These are phyloP conservation scores for Exophiala calicioides DNA, from an alignment of 2,329 filamentous ascomycete genomes.

Conservation along the genomic window DNA sequence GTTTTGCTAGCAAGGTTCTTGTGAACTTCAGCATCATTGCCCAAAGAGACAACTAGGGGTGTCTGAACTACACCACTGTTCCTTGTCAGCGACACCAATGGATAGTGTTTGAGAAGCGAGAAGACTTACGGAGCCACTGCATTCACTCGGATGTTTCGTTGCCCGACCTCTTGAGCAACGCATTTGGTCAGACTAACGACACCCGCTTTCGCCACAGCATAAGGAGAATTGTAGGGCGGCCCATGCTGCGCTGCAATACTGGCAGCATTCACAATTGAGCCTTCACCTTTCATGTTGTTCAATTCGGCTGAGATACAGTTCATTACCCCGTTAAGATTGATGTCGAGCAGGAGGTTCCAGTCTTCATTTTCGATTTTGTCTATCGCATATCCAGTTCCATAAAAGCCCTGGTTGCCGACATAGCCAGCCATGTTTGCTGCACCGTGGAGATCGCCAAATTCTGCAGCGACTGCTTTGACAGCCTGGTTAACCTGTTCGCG, in stretches of 20 bases:
- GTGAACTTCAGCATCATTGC: neutral
- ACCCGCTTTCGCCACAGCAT: conserved; percentile 46
- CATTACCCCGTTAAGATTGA: conserved; percentile 15
- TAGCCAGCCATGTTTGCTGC: conserved; percentile 7
- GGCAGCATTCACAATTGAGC: conserved; percentile 16
- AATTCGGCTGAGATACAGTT: conserved; percentile 13
- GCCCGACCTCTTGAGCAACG: conserved; percentile 37
- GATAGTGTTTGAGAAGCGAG: too few relatives aligned
- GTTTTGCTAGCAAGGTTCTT: neutral
- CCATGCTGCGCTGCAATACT: conserved; percentile 8
- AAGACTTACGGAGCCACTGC: conserved; percentile 7
- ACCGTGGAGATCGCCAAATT: neutral
- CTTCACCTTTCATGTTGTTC: conserved; percentile 7
- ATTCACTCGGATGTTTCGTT: conserved; percentile 39
- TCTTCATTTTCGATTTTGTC: neutral
- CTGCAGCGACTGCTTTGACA: neutral
- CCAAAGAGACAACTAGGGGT: neutral
- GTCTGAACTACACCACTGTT: conserved; percentile 5
- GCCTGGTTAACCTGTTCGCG: neutral
- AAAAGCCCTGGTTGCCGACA: conserved; percentile 2
- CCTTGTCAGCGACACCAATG: too few relatives aligned
- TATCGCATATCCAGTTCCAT: neutral
- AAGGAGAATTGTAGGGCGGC: conserved; percentile 37
- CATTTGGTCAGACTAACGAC: conserved; percentile 47
- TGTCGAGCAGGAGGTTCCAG: conserved; percentile 9